A percentile compares a stretch with the other conserved stretches of the same genome.
Conservation (phyloP, 768 basidiomycete genomes). For the Postia placenta region DNA sequence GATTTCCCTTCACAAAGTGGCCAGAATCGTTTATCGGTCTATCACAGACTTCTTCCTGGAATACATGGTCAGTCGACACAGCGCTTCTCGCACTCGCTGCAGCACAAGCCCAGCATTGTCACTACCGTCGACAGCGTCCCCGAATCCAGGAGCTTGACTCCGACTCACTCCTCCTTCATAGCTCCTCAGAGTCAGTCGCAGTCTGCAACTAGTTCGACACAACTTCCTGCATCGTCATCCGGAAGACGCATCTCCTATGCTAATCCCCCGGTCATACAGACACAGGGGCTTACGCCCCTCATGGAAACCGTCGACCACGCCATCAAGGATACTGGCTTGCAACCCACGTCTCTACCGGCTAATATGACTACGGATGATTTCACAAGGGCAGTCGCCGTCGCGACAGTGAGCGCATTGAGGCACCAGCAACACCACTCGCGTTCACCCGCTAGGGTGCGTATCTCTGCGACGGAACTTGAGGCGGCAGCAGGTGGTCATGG, state of each 20-base stretch:
- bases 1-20: constrained; percentile 44
- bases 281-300: constrained; percentile 50
- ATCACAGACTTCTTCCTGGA: constrained; percentile 49
- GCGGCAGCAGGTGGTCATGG: constrained; percentile 54
- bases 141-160: constrained; percentile 34
- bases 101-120: constrained; percentile 42
- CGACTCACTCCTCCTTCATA: constrained; percentile 15
- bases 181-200: background rate
- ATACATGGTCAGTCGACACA: background rate
- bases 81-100: constrained; percentile 24
- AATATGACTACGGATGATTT: constrained; percentile 82
- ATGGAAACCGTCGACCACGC: constrained; percentile 76
- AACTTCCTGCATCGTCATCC: constrained; percentile 14
- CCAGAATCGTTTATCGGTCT: constrained; percentile 51
- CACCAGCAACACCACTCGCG: constrained; percentile 62
- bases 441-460: constrained; percentile 41
- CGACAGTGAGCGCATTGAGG: constrained; percentile 85
- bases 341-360: constrained; percentile 50
- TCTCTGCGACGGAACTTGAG: constrained; percentile 34
- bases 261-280: constrained; percentile 21
- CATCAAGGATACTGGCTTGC: constrained; percentile 52
- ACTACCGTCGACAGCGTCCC: constrained; percentile 26
- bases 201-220: constrained; percentile 23
- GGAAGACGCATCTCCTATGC: constrained; percentile 49
- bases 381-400: constrained; percentile 88